These are phyloP conservation scores for Penium margaritaceum DNA, from an alignment of 139 green algal species.

Conservation along the genomic window DNA sequence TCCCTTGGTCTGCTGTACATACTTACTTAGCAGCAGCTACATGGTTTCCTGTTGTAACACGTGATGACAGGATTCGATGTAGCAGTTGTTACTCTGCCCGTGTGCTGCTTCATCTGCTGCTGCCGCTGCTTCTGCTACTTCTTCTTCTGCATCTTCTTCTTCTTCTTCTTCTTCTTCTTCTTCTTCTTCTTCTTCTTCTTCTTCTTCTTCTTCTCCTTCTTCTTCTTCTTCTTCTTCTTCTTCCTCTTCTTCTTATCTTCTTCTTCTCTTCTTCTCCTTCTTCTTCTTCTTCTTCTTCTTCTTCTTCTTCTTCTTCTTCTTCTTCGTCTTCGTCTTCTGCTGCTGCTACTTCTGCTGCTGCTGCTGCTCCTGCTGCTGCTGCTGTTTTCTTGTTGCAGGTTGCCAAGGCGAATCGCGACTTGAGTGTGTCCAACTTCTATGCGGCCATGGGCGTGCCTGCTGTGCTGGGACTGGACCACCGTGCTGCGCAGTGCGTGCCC, in stretches of 20 bases:
- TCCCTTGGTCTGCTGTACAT: no score
- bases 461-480: constrained; percentile 73
- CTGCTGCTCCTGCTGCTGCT: no score
- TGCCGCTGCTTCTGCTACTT: not conserved
- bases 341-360: no score
- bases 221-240: not conserved
- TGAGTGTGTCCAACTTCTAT: constrained; percentile 84
- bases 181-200: not conserved
- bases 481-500: constrained; percentile 36
- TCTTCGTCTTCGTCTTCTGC: no score
- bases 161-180: not conserved
- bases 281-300: no score
- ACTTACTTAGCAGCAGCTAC: no score
- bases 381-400: no score
- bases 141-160: not conserved
- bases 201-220: not conserved
- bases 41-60: no score
- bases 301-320: no score
- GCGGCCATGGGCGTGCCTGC: constrained; percentile 68
- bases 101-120: not conserved
- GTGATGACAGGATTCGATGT: no score
- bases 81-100: no score
- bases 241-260: not conserved
- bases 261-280: no score
- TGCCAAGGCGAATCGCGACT: constrained; percentile 64